Base-by-base conservation (phyloP, 176 grass and related monocot species). In the Microstegium vimineum region DNA sequence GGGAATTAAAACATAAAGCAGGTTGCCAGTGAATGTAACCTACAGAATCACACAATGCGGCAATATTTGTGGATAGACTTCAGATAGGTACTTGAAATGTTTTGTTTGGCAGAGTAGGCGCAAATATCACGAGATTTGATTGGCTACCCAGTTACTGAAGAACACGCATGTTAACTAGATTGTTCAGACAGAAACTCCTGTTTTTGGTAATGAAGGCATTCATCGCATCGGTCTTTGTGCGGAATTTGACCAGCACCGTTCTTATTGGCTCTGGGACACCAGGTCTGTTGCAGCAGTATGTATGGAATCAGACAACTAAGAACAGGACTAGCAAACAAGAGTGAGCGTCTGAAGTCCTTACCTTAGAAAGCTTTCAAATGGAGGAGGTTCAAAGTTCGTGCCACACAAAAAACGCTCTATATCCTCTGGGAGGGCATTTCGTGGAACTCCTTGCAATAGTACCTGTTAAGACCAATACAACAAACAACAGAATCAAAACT, bases 331-430 rank as follows among this genome's bases (percentile, higher is more conserved):
- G 67, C 36, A 85, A 84, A 64, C 57, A 82, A 82, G 37, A 10
- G 70, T 26, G 12, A 9, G 60, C 26, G 40, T 23, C 35, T 10
- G 3, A 38, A 52, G 73, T 33, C 26, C 23, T 70, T 66, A 94
- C 96, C 90, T 93, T 63, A 82, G 0, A 88, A 85, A 71, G 72
- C 16, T 85, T 73, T 95, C 89, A 70, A 95, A 93, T 79, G 89
- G 84, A 0, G 90, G 82, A 71, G 83, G 69, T 80, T 95, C 87
- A 69, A 77, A 90, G 49, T 92, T 94, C 67, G 89, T 85, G 70
- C 96, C 93, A 65, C 82, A 89, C 59, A 99, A 75, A 66, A 94
- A 99, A 6, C 89, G 87, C n/a, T 99, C 96, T 74, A 95, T 82
- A 63, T 99, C 96, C 23, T 99, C 96, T 43, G 22, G 34, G 8